Percentiles rank a stretch among this genome's conserved stretches.
Conservation (phyloP, 140 eudicot species). For the Ambrosia hybrid region DNA sequence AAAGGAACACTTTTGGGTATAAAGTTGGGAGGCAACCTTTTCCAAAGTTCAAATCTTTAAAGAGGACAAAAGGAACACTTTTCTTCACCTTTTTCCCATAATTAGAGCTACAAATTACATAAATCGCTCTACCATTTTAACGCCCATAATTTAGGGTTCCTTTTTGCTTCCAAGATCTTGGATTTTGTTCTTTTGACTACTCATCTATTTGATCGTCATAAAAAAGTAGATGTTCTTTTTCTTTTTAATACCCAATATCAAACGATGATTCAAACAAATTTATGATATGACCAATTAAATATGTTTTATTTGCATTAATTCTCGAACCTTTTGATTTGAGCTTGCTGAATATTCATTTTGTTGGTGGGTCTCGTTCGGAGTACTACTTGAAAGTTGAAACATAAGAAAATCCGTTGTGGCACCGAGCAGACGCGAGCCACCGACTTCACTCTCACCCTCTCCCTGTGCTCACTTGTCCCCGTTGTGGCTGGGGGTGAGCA, state of each 20-base stretch:
- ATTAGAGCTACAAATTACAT: constrained; percentile 34
- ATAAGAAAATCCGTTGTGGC: no score
- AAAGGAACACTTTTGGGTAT: no score
- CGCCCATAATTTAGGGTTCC: constrained; percentile 39
- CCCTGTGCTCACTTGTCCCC: no score
- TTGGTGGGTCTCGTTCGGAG: neutral
- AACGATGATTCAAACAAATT: neutral
- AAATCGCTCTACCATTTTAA: constrained; percentile 30
- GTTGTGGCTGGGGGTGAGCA: no score
- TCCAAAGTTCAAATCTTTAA: constrained; percentile 22
- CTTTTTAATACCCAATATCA: neutral
- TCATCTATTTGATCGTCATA: constrained; percentile 5
- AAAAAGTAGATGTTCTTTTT: constrained; percentile 19
- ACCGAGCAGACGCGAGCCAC: no score
- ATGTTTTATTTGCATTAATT: neutral
- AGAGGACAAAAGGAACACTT: constrained; percentile 26
- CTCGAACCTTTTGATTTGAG: neutral
- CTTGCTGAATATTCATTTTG: neutral
- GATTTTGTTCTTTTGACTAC: constrained; percentile 28
- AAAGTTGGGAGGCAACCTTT: constrained; percentile 23
- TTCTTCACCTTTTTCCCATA: constrained; percentile 27
- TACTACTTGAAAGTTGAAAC: neutral
- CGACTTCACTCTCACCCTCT: no score
- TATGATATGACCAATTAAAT: neutral
- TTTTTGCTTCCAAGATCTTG: constrained; percentile 35